Evolutionary conservation across 2,329 filamentous ascomycete species (phyloP), one percentile per base, ranked within the genome.

Genomic region (Colletotrichum cuscutae): DNA sequence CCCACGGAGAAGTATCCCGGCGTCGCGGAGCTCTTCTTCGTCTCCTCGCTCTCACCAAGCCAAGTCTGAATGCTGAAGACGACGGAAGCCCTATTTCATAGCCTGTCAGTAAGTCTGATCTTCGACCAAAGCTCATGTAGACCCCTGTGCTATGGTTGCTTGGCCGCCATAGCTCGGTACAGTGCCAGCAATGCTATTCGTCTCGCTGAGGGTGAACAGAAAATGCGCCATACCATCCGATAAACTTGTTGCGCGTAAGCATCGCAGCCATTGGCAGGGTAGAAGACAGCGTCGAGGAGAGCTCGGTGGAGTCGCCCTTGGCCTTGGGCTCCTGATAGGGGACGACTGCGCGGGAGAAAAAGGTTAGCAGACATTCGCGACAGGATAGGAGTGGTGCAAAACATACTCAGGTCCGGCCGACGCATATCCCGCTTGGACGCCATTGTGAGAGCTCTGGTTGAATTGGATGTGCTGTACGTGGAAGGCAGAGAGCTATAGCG

Each of bases 211-310:
- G 6, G 4, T 26, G n/a, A 53, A n/a, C 12, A 0, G 6, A 13
- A 30, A 7, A 22, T 9, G 12, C n/a, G 22, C 11, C 86, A 73
- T 82, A 90, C 89, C 90, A 92, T 80, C 90, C 90, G 71, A 92
- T 84, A 79, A 90, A 97, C 89, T 94, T 93, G 85, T 97, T 98
- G 77, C 95, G 90, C 78, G 93, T 97, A 81, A 98, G 97, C 89
- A 98, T 97, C 75, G 95, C 95, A 71, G 94, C 95, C 96, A 98
- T 98, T 72, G 96, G 96, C 80, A 98, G 87, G 46, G 95, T 97
- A 80, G 92, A 96, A 32, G 89, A 86, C 68, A 92, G 79, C 32
- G 88, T 94, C 83, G 93, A 92, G 65, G 90, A 87, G 82, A 97
- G 89, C 80, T 98, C 95, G 76, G 89, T 85, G 75, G 86, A 78